Percentiles rank a stretch among this genome's conserved stretches.
Conservation (phyloP, 441 rosid genomes). For the Breynia disticha region DNA sequence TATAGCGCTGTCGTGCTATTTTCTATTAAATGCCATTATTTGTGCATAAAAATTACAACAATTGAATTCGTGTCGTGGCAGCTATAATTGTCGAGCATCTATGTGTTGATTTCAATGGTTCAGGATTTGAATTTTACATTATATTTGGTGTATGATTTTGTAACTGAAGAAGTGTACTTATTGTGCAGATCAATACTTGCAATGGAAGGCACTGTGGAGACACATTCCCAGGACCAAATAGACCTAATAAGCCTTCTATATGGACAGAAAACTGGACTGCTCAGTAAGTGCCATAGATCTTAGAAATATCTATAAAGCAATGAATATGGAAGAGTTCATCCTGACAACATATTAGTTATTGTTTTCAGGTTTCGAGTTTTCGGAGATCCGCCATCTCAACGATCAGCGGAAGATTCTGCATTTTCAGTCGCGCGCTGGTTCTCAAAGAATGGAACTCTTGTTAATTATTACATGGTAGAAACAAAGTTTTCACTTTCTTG, state of each 20-base stretch:
- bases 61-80: too few relatives aligned
- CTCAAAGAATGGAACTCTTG: slow-evolving; percentile 63
- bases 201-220: slow-evolving; percentile 68
- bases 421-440: slow-evolving; percentile 70
- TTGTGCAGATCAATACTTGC: slow-evolving; percentile 66
- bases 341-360: background rate
- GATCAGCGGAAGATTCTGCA: slow-evolving; percentile 76
- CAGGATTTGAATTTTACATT: background rate
- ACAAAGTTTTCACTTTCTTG: background rate
- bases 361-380: slow-evolving; percentile 61
- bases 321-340: too few relatives aligned
- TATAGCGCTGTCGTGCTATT: too few relatives aligned
- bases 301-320: background rate
- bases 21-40: too few relatives aligned
- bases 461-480: slow-evolving; percentile 82
- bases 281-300: slow-evolving; percentile 45
- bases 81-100: too few relatives aligned
- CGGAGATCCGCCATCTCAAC: slow-evolving; percentile 83
- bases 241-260: slow-evolving; percentile 67
- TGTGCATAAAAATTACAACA: too few relatives aligned
- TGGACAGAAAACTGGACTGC: slow-evolving; percentile 98
- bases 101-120: too few relatives aligned
- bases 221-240: slow-evolving; percentile 66
- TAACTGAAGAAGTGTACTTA: background rate
- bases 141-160: background rate